Evolutionary conservation across 306 rosid genomes (phyloP).

Genomic region (Psophocarpus tetragonolobus): DNA sequence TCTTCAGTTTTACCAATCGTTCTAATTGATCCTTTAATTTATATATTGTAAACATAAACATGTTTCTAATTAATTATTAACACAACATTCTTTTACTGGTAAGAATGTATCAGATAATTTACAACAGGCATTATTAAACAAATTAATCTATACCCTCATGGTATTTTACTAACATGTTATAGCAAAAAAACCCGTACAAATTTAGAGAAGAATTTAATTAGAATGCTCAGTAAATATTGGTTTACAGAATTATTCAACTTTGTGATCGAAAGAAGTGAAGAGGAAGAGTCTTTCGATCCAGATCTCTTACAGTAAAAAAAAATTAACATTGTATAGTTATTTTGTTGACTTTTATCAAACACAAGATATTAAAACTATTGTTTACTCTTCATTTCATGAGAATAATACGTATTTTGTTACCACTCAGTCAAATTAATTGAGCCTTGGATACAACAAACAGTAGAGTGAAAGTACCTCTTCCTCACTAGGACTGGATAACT

Average conservation of each 20-base stretch:
- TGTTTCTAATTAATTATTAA: background rate
- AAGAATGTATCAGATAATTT: too few species aligned
- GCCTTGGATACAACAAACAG: background rate
- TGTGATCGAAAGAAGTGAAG: too few species aligned
- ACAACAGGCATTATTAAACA: too few species aligned
- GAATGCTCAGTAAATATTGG: background rate
- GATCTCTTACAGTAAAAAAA: too few species aligned
- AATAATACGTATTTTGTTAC: background rate
- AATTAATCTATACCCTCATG: too few species aligned
- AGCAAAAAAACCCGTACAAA: background rate
- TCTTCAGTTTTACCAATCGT: too few species aligned
- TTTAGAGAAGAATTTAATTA: background rate
- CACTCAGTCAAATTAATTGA: slow-evolving; percentile 8
- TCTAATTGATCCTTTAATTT: background rate
- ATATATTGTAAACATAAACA: background rate
- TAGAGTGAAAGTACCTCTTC: slow-evolving; percentile 42
- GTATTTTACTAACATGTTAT: background rate
- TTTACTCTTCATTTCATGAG: background rate
- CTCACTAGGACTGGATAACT: slow-evolving; percentile 29
- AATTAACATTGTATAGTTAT: too few species aligned
- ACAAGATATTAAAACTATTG: background rate
- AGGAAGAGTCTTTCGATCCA: too few species aligned
- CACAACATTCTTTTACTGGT: too few species aligned
- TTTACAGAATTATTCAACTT: too few species aligned
- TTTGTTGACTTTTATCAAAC: background rate